Evolutionary conservation across 139 green algal species (phyloP), one percentile per base, ranked within the genome.

Genomic region (Chlorella sp.): DNA sequence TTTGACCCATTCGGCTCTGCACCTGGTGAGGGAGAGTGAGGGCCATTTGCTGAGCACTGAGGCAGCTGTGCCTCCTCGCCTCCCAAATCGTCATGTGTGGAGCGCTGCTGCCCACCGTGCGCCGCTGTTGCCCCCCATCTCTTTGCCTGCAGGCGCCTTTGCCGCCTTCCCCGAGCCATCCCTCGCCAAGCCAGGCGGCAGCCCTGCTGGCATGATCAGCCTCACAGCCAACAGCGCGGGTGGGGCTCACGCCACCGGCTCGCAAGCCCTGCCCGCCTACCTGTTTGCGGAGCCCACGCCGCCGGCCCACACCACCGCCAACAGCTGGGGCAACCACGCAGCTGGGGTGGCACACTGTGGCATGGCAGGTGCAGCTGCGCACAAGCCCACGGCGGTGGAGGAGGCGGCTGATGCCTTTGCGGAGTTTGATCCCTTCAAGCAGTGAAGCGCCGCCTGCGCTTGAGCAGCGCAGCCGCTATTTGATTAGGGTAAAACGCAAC

Each of bases 341-440:
- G 56, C 36, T 19, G 43, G 38, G 9, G 28, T 56, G 56, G 5
- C 54, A 9, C 26, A 40, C 11, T 3, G 16, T 5, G 1, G 9
- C 7, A 32, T 72, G 48, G n/a, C n/a, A 1, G 3, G 30, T 28
- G 54, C 24, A 16, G 6, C 38, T 40, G 28, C 38, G 36, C 36
- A 16, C 24, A 72, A 48, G 43, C 4, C 17, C 1, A 20, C 34
- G 26, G 64, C 14, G 43, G 54, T 41, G 30, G 4, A 26, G 2
- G 22, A 19, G 20, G 26, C 32, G 3, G 54, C 32, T 2, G 76
- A 58, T 22, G 34, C 40, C 19, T 75, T 75, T 74, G 38, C 41
- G 28, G 16, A 48, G 24, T 74, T 83, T 65, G 32, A 73, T 7
- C 78, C 78, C 26, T 83, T 75, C 62, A 83, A 62, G 60, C 40